Base-by-base conservation (phyloP, 2,329 filamentous ascomycete genomes). In the Chaetomium sp. region DNA sequence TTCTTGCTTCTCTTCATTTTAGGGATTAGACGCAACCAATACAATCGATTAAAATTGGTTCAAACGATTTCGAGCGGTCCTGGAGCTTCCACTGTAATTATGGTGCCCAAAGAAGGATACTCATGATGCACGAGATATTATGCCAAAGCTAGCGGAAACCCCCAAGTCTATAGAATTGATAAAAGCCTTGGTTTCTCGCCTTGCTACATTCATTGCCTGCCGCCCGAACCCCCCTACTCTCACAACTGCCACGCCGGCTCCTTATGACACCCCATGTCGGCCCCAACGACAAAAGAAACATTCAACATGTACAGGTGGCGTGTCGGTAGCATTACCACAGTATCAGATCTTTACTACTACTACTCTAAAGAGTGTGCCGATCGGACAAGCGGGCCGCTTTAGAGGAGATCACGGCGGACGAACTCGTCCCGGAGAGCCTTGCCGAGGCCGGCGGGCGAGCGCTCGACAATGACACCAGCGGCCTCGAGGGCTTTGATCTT, bases 341-440 rank as follows among this genome's bases (percentile, higher is more conserved):
- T 46, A 51, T 38, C 33, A 41, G 49, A 33, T 27, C 19, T 27
- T 3, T 27, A 27, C 19, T 27, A 27, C 19, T 27, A 27, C n/a
- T n/a, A n/a, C n/a, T 27, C 19, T 27, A 27, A 27, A 27, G 19
- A 27, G 19, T 27, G 19, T 27, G 19, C 19, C 19, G 19, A 27
- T 27, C 19, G 19, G 19, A 27, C 19, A 3, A 3, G 33, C 40
- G 32, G 44, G 40, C 7, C 8, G 7, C 2, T 9, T 81, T 89
- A 99, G 79, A 99, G 84, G 72, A 99, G 79, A 76, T 99, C 94
- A 64, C 89, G 85, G 81, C 91, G 90, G 72, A 97, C 90, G 72
- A 99, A 99, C 79, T 97, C 89, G 62, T 89, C 87, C 71, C 95
- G 89, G 69, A 99, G 80, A 59, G 91, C 87, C 84, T 96, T 96